Percentiles rank a stretch among this genome's conserved stretches.
Evolutionary conservation across 1,139 yeast species (phyloP).

Genomic region (Debaryomyces coudertii): DNA sequence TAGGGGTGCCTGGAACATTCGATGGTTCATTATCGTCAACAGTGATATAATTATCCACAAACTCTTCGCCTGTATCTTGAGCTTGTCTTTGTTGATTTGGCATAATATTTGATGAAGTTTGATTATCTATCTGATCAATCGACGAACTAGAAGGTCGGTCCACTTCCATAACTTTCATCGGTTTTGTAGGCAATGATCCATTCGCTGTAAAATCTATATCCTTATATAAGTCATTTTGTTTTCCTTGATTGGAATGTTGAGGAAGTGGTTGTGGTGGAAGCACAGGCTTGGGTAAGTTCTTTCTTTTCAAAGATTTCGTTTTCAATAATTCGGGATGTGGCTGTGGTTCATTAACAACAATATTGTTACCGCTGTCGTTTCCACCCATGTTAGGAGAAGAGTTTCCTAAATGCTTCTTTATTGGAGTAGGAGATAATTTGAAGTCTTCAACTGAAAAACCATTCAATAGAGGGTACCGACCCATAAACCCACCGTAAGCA

Average conservation of each 20-base stretch:
- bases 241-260: slow-evolving; percentile 7
- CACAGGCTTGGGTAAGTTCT: slow-evolving; percentile 31
- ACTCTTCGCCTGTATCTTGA: slow-evolving; percentile 6
- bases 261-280: slow-evolving; percentile 27
- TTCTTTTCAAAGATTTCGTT: slow-evolving; percentile 31
- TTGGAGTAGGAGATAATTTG: slow-evolving; percentile 36
- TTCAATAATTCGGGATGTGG: slow-evolving; percentile 30
- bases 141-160: slow-evolving; percentile 20
- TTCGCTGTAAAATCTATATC: slow-evolving; percentile 48
- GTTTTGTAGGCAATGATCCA: slow-evolving; percentile 48
- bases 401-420: slow-evolving; percentile 16
- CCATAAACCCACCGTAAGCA: slow-evolving; percentile 68
- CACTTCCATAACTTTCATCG: slow-evolving; percentile 42
- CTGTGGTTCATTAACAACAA: slow-evolving; percentile 24
- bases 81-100: neutral
- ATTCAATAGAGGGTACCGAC: slow-evolving; percentile 61
- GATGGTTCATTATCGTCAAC: slow-evolving; percentile 9
- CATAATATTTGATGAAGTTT: neutral
- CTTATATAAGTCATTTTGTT: slow-evolving; percentile 28
- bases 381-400: slow-evolving; percentile 1
- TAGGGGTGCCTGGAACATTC: slow-evolving; percentile 4
- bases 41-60: slow-evolving; percentile 9
- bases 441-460: slow-evolving; percentile 42
- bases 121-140: slow-evolving; percentile 1
- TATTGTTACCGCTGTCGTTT: slow-evolving; percentile 16